Evolutionary conservation across 306 rosid species (phyloP).

Genomic region (Acmispon strigosus): DNA sequence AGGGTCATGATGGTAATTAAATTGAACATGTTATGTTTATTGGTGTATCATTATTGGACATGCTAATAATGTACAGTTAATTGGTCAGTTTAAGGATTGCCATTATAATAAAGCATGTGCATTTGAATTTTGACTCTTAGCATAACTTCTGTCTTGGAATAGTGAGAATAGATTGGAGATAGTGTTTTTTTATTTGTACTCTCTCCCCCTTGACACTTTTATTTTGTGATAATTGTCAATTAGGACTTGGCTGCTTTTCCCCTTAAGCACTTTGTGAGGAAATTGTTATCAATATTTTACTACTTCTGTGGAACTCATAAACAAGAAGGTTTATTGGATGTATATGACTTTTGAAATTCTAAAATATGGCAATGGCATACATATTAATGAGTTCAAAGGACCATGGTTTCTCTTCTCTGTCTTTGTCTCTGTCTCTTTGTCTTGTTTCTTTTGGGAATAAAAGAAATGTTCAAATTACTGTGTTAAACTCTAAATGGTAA

Average conservation of each 20-base stretch:
- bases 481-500: slow-evolving; percentile 6
- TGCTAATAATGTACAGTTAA: slow-evolving; percentile 6
- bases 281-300: not conserved
- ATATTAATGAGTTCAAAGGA: not conserved
- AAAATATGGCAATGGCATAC: not conserved
- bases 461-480: not conserved
- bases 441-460: not conserved
- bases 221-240: not conserved
- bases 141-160: slow-evolving; percentile 3
- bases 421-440: not conserved
- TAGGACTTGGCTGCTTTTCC: not conserved
- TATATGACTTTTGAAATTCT: not conserved
- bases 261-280: not conserved
- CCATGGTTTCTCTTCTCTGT: not conserved
- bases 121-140: not conserved
- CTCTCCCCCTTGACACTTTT: not conserved
- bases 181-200: not conserved
- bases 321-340: not conserved
- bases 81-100: slow-evolving; percentile 11
- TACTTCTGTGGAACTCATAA: slow-evolving; percentile 13
- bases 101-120: not conserved
- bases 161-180: slow-evolving; percentile 1
- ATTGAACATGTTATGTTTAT: not conserved
- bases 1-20: not conserved
- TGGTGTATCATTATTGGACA: not conserved